These are phyloP conservation scores for Macroventuria anomochaeta DNA, from an alignment of 2,329 filamentous ascomycete genomes.

Conservation along the genomic window DNA sequence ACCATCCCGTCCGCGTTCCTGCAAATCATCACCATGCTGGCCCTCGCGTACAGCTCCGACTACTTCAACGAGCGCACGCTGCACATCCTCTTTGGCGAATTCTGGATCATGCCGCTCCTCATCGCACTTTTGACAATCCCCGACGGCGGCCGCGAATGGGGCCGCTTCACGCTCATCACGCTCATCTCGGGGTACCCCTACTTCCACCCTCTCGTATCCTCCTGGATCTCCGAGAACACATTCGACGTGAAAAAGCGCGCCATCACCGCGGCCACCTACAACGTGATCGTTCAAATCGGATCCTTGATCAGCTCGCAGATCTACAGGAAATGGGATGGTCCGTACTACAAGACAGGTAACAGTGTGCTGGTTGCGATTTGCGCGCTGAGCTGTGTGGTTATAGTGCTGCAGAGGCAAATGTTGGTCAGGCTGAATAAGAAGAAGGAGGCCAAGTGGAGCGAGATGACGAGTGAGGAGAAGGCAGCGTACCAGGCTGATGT, in stretches of 20 bases:
- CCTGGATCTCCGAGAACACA: constrained; percentile 67
- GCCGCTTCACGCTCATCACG: constrained; percentile 48
- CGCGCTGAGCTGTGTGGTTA: constrained; percentile 56
- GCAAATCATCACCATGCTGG: constrained; percentile 59
- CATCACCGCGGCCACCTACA: constrained; percentile 69
- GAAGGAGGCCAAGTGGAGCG: constrained; percentile 57
- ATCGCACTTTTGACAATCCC: constrained; percentile 48
- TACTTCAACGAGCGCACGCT: constrained; percentile 61
- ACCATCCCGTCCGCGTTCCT: constrained; percentile 54
- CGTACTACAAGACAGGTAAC: constrained; percentile 62
- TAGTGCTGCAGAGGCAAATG: constrained; percentile 58
- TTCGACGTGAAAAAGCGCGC: constrained; percentile 67
- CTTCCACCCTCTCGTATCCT: constrained; percentile 65
- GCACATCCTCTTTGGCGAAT: constrained; percentile 51
- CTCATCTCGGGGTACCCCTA: constrained; percentile 52
- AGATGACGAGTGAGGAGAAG: constrained; percentile 58
- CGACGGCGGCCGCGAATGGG: constrained; percentile 46
- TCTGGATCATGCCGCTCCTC: constrained; percentile 52
- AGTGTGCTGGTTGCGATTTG: constrained; percentile 58
- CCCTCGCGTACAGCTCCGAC: constrained; percentile 52
- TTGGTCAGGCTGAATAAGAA: constrained; percentile 31
- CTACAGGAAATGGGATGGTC: constrained; percentile 62
- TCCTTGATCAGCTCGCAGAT: constrained; percentile 53
- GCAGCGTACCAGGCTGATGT: constrained; percentile 56
- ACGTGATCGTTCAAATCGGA: constrained; percentile 54